phyloP scores from a whole-genome alignment of 768 basidiomycete species.

The Lactarius akahatsu region DNA sequence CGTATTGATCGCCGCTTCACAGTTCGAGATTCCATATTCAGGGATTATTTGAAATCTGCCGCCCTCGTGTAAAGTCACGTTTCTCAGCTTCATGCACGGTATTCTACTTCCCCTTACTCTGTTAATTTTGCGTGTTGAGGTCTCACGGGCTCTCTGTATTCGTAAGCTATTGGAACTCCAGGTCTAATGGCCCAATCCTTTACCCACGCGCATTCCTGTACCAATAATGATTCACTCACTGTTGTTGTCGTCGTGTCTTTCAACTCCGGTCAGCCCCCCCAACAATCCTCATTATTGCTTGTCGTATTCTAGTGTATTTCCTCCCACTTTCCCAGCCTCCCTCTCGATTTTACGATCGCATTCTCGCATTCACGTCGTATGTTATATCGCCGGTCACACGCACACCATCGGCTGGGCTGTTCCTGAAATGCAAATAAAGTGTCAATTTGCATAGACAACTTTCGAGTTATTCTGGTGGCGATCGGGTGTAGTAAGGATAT shows the following conservation, averaged over 20 bases:
- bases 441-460: neutral
- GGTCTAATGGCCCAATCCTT: conserved; percentile 15
- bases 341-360: neutral
- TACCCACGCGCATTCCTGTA: conserved; percentile 20
- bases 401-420: neutral
- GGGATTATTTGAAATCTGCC: conserved; percentile 39
- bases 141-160: conserved; percentile 16
- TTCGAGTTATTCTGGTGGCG: neutral
- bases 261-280: neutral
- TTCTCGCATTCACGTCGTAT: conserved; percentile 13
- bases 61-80: conserved; percentile 36
- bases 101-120: conserved; percentile 8
- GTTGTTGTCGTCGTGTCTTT: conserved; percentile 18
- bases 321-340: neutral
- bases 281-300: conserved; percentile 11
- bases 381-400: conserved; percentile 3
- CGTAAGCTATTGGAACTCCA: conserved; percentile 13
- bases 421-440: neutral
- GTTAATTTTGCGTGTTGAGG: conserved; percentile 12
- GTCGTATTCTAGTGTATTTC: conserved; percentile 22
- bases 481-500: neutral
- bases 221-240: conserved; percentile 15
- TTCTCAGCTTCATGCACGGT: neutral
- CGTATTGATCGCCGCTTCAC: neutral
- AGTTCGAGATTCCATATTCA: conserved; percentile 42